Evolutionary conservation across 2,329 filamentous ascomycete species (phyloP), one percentile per base, ranked within the genome.

Genomic region (Colletotrichum shisoi): DNA sequence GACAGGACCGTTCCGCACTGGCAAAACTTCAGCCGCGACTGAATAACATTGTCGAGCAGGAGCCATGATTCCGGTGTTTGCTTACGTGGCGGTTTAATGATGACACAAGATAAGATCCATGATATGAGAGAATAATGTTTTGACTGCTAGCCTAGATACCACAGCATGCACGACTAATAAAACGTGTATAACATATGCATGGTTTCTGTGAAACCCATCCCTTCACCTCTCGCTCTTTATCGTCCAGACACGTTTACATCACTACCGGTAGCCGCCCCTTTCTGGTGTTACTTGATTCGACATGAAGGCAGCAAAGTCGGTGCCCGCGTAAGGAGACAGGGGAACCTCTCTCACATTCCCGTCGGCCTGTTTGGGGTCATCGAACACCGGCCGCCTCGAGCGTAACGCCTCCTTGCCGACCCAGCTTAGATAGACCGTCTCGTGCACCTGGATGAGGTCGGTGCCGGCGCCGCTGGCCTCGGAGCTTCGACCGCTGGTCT

Each of bases 11-110:
- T 49, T 76, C 76, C 1, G 77, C 80, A 67, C 73, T 77, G 37
- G 74, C 78, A 42, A 79, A 81, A 52, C 70, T 84, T 34, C 76
- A 80, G 56, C 77, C 77, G 5, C 73, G 79, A 21, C 70, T 82
- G 40, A 76, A 80, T 48, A 76, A 75, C 44, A 80, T 40, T 40
- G 39, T 40, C 5, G 15, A 40, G 39, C 15, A 40, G 39, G 15
- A 40, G 39, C 39, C 15, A 40, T 40, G 11, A 40, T 13, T 15
- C 12, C 17, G 39, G 11, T 40, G 5, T 11, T 15, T n/a, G 15
- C 39, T 15, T n/a, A 8, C 13, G 39, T 31, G 56, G 62, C 24
- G n/a, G 21, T 46, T 34, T 34, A 19, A 59, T 59, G 54, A 67
- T 19, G 37, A 40, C 15, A 40, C 11, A 40, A 40, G 12, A 40